A percentile compares a stretch with the other conserved stretches of the same genome.
phyloP scores from a whole-genome alignment of 2,329 filamentous ascomycete genomes.

The Monosporascus sp. region DNA sequence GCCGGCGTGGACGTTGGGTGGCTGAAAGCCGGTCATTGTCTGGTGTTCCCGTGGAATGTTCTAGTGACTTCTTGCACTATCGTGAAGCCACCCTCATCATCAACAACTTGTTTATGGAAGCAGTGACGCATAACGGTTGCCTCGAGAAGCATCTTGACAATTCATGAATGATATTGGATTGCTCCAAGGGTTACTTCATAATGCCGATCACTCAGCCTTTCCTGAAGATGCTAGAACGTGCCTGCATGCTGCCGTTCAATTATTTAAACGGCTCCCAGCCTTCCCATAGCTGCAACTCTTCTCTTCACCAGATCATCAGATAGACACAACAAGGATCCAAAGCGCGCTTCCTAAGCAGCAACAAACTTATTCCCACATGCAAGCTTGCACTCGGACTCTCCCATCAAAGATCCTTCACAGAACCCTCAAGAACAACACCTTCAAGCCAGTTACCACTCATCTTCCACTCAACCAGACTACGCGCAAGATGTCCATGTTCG shows the following conservation, averaged over 20 bases:
- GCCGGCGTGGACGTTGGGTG: no score
- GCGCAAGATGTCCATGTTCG: conserved; percentile 56
- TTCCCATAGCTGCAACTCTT: conserved; percentile 6
- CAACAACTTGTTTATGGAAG: conserved; percentile 7
- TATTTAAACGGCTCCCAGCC: conserved; percentile 24
- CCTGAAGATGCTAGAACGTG: conserved; percentile 22
- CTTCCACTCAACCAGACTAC: conserved; percentile 1
- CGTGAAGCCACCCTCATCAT: conserved; percentile 9
- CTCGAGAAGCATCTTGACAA: conserved; percentile 14
- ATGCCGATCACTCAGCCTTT: conserved; percentile 11
- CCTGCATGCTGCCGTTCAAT: conserved; percentile 4
- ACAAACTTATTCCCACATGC: not conserved
- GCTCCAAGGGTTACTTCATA: conserved; percentile 14
- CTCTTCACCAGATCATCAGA: conserved; percentile 21
- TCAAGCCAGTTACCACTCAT: conserved; percentile 8
- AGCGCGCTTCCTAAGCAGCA: conserved; percentile 12
- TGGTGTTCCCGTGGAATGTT: conserved; percentile 19
- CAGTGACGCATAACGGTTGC: conserved; percentile 1
- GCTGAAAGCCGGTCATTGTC: not conserved
- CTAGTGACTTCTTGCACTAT: conserved; percentile 18
- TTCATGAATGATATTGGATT: conserved; percentile 19
- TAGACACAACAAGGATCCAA: conserved; percentile 6
- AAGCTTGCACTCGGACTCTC: conserved; percentile 1
- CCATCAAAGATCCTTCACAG: conserved; percentile 13
- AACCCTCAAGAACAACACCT: conserved; percentile 16